phyloP scores from a whole-genome alignment of 164 flowering plant species.

The Annona squamosa region DNA sequence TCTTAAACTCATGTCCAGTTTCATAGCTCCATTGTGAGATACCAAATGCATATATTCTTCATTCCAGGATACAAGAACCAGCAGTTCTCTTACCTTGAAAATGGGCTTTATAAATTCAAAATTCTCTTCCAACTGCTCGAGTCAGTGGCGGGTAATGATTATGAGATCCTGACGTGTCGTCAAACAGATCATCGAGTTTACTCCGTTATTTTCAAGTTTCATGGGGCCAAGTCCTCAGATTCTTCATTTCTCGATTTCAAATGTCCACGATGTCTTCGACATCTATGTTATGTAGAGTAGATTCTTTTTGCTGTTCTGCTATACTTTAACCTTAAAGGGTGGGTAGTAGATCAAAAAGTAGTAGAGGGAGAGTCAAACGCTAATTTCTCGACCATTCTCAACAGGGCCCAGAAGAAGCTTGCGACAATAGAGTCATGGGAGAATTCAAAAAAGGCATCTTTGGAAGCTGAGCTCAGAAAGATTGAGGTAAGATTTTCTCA shows the following conservation, averaged over 20 bases:
- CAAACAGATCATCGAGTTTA: neutral
- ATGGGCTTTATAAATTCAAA: neutral
- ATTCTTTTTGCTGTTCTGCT: too few species aligned
- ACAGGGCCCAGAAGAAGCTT: slow-evolving; percentile 60
- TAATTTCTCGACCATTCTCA: neutral
- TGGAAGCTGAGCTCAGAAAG: slow-evolving; percentile 54
- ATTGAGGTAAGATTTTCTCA: slow-evolving; percentile 40
- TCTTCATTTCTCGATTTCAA: neutral
- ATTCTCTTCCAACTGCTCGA: neutral
- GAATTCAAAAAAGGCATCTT: slow-evolving; percentile 50
- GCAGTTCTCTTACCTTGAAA: neutral
- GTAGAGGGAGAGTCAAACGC: too few species aligned
- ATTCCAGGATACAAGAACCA: neutral
- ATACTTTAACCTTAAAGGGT: too few species aligned
- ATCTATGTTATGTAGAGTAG: too few species aligned
- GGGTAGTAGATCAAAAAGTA: too few species aligned
- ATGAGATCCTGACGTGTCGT: neutral
- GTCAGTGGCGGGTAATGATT: neutral
- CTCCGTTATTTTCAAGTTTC: neutral
- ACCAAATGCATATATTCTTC: too few species aligned
- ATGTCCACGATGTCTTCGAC: neutral
- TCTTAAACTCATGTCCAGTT: too few species aligned
- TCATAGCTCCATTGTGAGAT: too few species aligned
- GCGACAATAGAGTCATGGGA: slow-evolving; percentile 63
- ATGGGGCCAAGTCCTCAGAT: neutral